Evolutionary conservation across 2,329 filamentous ascomycete genomes (phyloP), one percentile per base, ranked within the genome.

Genomic region (Colletotrichum somersetense): DNA sequence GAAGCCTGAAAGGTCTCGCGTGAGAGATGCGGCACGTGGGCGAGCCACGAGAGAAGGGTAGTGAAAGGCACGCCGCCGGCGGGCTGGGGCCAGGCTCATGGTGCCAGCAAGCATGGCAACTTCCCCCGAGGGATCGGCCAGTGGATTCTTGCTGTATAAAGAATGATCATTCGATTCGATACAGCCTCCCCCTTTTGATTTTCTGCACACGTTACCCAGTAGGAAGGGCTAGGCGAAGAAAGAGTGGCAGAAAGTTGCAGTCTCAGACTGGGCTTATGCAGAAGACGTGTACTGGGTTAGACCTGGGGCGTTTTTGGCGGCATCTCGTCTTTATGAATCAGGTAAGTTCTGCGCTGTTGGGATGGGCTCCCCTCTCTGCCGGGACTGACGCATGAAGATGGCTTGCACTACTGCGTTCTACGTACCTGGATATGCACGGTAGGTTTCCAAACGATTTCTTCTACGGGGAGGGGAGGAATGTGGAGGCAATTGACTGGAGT

Each of bases 291-390:
- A 10, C 69, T 20, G 35, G 65, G 69, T 57, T 58, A 26, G 18
- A 52, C 65, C 65, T 40, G 18, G 68, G 44, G 38, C 69, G 52
- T 44, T 11, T 53, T 14, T 30, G 65, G 52, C 64, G 58, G 65
- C 58, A 58, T 40, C 30, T 67, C 35, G 40, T 48, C 50, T 48
- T 59, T 59, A 68, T 53, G 65, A 71, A 68, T 71, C 65, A 63
- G 50, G 57, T 35, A 71, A n/a, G 52, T 46, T 68, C n/a, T 10
- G 7, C 35, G n/a, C 14, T 38, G 18, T 50, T 50, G 53, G 65
- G 50, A 30, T 48, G 30, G 11, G 8, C 44, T 18, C 20, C 64
- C 18, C 26, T 50, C 33, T 30, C 42, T 50, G 23, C 38, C 7
- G 58, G 40, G 40, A 40, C 35, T 16, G 10, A 26, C 8, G 38